Conservation (phyloP, 1,284 basidiomycete genomes). For the Moesziomyces globuligerus region DNA sequence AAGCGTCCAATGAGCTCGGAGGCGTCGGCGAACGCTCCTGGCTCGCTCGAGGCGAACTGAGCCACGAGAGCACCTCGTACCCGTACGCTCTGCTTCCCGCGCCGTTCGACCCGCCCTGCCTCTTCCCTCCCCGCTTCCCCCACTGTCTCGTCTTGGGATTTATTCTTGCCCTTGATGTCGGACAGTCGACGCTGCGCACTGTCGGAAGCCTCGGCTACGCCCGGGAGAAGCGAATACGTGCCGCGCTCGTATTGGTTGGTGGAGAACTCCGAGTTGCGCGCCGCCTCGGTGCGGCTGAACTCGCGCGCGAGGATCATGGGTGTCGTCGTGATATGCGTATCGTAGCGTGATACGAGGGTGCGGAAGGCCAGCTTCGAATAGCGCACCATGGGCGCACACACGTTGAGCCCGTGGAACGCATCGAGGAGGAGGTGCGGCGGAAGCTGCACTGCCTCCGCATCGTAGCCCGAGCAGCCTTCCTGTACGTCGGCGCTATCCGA, state of each 20-base stretch:
- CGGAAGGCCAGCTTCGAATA: slow-evolving; percentile 74
- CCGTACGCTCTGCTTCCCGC: slow-evolving; percentile 27
- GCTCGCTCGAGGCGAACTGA: slow-evolving; percentile 73
- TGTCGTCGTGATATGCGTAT: slow-evolving; percentile 73
- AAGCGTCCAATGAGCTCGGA: slow-evolving; percentile 71
- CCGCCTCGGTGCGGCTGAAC: slow-evolving; percentile 72
- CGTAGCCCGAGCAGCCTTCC: slow-evolving; percentile 20
- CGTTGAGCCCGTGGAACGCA: slow-evolving; percentile 52
- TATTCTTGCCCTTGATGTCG: neutral
- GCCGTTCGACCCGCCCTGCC: slow-evolving; percentile 6
- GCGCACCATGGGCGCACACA: slow-evolving; percentile 71
- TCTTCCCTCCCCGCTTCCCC: slow-evolving; percentile 21
- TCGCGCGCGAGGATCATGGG: slow-evolving; percentile 74
- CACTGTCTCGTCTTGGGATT: slow-evolving; percentile 1
- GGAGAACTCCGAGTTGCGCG: slow-evolving; percentile 72
- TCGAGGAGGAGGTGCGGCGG: slow-evolving; percentile 53
- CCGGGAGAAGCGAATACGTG: slow-evolving; percentile 69
- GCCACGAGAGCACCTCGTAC: slow-evolving; percentile 72
- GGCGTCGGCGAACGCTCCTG: slow-evolving; percentile 71
- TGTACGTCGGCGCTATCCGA: neutral
- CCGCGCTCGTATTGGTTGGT: slow-evolving; percentile 72
- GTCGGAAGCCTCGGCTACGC: slow-evolving; percentile 47
- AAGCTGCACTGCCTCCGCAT: slow-evolving; percentile 19
- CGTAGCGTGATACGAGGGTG: slow-evolving; percentile 72
- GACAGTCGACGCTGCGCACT: slow-evolving; percentile 14